A percentile compares a stretch with the other conserved stretches of the same genome.
Conservation (phyloP, 148 eudicot species). For the Beta vulgaris region DNA sequence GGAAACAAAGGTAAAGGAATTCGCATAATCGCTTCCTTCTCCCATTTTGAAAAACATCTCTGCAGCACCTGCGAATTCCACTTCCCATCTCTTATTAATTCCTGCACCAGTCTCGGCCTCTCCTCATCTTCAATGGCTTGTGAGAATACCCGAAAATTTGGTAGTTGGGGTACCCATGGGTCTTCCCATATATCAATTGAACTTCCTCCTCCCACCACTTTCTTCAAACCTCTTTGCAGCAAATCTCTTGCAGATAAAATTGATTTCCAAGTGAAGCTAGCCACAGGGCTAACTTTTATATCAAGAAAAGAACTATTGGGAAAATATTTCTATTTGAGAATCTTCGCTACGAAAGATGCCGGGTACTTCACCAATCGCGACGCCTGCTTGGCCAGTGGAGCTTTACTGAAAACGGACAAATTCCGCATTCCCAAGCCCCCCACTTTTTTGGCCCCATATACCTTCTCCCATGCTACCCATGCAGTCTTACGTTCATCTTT, state of each 20-base stretch:
- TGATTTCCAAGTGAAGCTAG: not conserved
- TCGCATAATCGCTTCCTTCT: not conserved
- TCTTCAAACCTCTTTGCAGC: not conserved
- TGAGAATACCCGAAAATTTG: not conserved
- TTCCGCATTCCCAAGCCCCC: not conserved
- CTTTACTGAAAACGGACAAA: not conserved
- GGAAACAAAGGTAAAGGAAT: not conserved
- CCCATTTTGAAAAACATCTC: not conserved
- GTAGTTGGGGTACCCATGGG: not conserved
- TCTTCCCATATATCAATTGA: not conserved
- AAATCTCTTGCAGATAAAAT: not conserved
- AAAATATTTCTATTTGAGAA: too few species aligned
- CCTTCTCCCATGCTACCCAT: not conserved
- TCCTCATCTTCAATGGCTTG: not conserved
- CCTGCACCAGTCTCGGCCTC: not conserved
- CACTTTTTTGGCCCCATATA: not conserved
- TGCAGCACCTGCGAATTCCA: not conserved
- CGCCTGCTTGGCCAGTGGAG: not conserved
- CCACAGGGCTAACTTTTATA: not conserved
- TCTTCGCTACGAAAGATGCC: not conserved
- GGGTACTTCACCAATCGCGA: too few species aligned
- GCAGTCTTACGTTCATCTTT: not conserved
- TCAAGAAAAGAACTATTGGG: not conserved
- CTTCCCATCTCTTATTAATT: too few species aligned
- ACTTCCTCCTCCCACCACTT: not conserved